Percentiles rank a stretch among this genome's conserved stretches.
phyloP scores from a whole-genome alignment of 2,329 filamentous ascomycete genomes.

The Fusarium sp. region DNA sequence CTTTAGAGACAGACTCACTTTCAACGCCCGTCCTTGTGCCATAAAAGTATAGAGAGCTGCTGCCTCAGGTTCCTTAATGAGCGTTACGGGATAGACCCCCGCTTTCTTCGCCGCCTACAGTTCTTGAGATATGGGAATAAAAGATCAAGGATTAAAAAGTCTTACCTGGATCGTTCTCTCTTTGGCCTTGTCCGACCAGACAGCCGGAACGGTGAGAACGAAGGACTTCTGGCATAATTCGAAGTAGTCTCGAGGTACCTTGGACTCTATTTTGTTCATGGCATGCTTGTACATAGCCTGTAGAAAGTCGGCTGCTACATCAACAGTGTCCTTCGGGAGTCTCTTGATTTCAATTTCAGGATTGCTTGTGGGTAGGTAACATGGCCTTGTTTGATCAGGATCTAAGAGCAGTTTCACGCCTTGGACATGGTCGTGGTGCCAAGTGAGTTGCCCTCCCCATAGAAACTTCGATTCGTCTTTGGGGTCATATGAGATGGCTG shows the following conservation, averaged over 20 bases:
- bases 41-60: slow-evolving; percentile 34
- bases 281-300: slow-evolving; percentile 30
- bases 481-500: slow-evolving; percentile 28
- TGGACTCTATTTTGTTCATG: slow-evolving; percentile 26
- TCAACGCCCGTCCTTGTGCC: slow-evolving; percentile 8
- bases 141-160: too few relatives aligned
- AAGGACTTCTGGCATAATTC: slow-evolving; percentile 29
- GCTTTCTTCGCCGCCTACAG: slow-evolving; percentile 28
- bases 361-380: slow-evolving; percentile 18
- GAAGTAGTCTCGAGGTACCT: slow-evolving; percentile 28
- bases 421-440: slow-evolving; percentile 13
- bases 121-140: not conserved
- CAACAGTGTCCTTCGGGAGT: slow-evolving; percentile 30
- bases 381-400: slow-evolving; percentile 19
- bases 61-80: slow-evolving; percentile 41
- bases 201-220: slow-evolving; percentile 37
- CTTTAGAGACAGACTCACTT: not conserved
- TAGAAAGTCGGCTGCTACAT: slow-evolving; percentile 37
- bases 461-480: slow-evolving; percentile 3
- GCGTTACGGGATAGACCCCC: slow-evolving; percentile 24
- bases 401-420: slow-evolving; percentile 42
- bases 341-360: slow-evolving; percentile 2
- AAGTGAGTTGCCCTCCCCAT: slow-evolving; percentile 31
- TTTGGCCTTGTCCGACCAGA: slow-evolving; percentile 40
- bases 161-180: slow-evolving; percentile 31